A percentile compares a stretch with the other conserved stretches of the same genome.
These are phyloP conservation scores for Puccinellia tenuiflora DNA, from an alignment of 176 grass and related monocot species.

Conservation along the genomic window DNA sequence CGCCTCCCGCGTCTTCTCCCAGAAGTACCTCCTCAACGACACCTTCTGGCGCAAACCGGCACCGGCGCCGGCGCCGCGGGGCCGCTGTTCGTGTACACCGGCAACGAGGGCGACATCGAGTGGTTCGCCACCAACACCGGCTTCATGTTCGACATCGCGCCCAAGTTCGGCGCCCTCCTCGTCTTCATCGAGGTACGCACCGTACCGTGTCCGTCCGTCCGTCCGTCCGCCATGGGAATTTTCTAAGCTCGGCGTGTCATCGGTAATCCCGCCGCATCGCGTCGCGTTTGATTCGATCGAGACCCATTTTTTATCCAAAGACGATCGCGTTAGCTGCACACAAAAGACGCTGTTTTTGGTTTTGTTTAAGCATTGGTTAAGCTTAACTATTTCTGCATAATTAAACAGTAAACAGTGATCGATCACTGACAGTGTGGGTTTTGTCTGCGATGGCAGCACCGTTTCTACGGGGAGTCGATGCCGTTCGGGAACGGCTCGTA, in stretches of 20 bases:
- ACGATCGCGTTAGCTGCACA: not conserved
- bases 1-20: conserved; percentile 50
- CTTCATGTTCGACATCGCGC: conserved; percentile 90
- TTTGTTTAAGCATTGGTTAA: not conserved
- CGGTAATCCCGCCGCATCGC: not conserved
- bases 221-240: not conserved
- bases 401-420: not conserved
- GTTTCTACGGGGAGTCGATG: conserved; percentile 89
- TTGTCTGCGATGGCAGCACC: conserved; percentile 41
- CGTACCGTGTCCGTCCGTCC: too few relatives aligned
- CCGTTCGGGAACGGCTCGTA: conserved; percentile 88
- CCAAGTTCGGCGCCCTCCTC: conserved; percentile 66
- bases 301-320: not conserved
- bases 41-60: conserved; percentile 59
- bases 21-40: conserved; percentile 91
- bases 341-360: not conserved
- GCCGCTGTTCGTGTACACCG: conserved; percentile 90
- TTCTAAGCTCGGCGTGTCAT: not conserved
- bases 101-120: conserved; percentile 87
- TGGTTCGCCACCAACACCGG: conserved; percentile 82
- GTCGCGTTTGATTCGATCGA: not conserved
- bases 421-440: not conserved
- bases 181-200: conserved; percentile 85
- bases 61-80: not conserved
- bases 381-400: not conserved